Conservation (phyloP, 805 yeast genomes). For the Candida koratica region DNA sequence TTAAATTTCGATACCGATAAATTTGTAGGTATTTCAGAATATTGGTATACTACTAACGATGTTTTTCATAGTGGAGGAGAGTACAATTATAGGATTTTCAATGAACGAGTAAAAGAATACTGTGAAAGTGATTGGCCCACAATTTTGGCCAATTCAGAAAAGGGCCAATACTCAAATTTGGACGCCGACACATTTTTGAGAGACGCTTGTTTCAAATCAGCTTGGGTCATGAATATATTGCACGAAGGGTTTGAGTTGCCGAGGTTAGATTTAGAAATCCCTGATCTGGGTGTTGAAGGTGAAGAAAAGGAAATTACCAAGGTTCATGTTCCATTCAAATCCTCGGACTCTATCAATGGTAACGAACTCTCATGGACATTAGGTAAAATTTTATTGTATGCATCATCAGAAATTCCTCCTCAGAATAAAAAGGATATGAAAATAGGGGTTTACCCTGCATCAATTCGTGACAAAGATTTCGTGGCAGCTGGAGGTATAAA, state of each 20-base stretch:
- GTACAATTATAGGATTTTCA: constrained; percentile 70
- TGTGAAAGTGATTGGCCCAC: constrained; percentile 74
- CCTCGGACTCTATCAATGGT: constrained; percentile 76
- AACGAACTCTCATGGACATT: constrained; percentile 93
- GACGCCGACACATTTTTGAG: constrained; percentile 48
- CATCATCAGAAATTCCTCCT: constrained; percentile 59
- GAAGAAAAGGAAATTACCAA: constrained; percentile 24
- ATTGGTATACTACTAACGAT: constrained; percentile 96
- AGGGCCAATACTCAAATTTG: constrained; percentile 58
- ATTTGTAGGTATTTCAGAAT: constrained; percentile 92
- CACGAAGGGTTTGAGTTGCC: constrained; percentile 94
- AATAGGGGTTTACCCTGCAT: constrained; percentile 43
- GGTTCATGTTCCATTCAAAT: constrained; percentile 64
- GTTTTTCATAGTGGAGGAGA: constrained; percentile 85
- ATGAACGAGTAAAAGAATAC: constrained; percentile 59
- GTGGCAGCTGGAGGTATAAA: constrained; percentile 27
- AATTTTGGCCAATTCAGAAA: constrained; percentile 44
- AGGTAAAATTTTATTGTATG: constrained; percentile 81
- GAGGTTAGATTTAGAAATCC: constrained; percentile 51
- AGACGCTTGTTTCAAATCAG: constrained; percentile 89
- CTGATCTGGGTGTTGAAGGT: constrained; percentile 25
- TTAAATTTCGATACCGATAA: constrained; percentile 75
- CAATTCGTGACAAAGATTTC: constrained; percentile 28
- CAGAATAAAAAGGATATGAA: constrained; percentile 16
- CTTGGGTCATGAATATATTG: constrained; percentile 85